These are phyloP conservation scores for Daldinia vernicosa DNA, from an alignment of 495 filamentous ascomycete genomes.

Conservation along the genomic window DNA sequence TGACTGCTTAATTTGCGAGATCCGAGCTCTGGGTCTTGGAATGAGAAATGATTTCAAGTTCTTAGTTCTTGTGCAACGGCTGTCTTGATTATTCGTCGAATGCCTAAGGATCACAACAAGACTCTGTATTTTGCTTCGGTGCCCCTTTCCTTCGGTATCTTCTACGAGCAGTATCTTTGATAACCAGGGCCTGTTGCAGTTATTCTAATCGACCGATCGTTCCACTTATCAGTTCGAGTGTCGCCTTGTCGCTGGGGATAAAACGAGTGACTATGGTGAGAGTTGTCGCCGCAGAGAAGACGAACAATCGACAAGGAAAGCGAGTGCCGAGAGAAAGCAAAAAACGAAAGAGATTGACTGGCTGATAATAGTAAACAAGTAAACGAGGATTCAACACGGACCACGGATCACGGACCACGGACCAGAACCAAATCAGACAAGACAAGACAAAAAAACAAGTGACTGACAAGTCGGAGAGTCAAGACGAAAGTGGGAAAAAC, in stretches of 20 bases:
- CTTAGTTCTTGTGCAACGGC: conserved; percentile 26
- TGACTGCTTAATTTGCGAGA: conserved; percentile 27
- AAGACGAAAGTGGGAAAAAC: conserved; percentile 33
- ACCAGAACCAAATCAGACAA: conserved; percentile 26
- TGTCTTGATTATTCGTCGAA: conserved; percentile 14
- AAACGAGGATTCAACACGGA: conserved; percentile 16
- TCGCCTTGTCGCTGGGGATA: conserved; percentile 3
- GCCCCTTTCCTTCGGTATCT: conserved; percentile 2
- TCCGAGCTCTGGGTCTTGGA: conserved; percentile 25
- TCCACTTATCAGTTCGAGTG: conserved; percentile 3
- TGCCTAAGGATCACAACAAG: conserved; percentile 20
- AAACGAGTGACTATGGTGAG: conserved; percentile 42
- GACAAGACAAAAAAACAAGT: conserved; percentile 19
- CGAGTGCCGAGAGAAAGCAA: conserved; percentile 28
- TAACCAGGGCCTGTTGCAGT: background rate
- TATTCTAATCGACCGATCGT: conserved; percentile 15
- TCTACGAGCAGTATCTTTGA: background rate
- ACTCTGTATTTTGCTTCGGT: background rate
- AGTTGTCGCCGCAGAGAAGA: conserved; percentile 5
- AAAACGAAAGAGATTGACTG: conserved; percentile 13
- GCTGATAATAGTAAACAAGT: conserved; percentile 11
- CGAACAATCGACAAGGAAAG: conserved; percentile 24
- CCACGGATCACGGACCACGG: background rate
- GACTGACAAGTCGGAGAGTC: conserved; percentile 14
- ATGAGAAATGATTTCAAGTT: conserved; percentile 28